Evolutionary conservation across 106 monocot species (phyloP).

Genomic region (Dactylorhiza incarnata): DNA sequence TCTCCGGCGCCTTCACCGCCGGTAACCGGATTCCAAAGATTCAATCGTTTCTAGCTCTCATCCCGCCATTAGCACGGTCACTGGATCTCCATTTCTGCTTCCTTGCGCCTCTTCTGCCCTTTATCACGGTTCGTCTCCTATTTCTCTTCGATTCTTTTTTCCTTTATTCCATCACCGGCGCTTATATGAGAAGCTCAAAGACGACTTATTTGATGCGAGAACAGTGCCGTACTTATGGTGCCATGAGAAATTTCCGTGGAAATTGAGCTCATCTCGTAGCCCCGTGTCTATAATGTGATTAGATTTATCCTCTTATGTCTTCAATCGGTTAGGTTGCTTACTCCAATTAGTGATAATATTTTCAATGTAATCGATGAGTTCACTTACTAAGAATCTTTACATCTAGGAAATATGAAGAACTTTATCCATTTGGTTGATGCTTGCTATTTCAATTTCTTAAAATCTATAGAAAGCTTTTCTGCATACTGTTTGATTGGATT

Average conservation of each 20-base stretch:
- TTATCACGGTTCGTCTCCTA: neutral
- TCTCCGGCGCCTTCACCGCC: neutral
- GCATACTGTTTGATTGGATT: neutral
- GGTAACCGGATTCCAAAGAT: too few species aligned
- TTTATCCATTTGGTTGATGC: neutral
- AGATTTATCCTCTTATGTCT: neutral
- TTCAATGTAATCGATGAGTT: neutral
- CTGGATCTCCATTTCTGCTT: neutral
- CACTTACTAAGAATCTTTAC: neutral
- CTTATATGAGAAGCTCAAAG: neutral
- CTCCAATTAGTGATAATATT: neutral
- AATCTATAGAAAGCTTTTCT: neutral
- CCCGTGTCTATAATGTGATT: neutral
- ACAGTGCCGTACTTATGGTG: neutral
- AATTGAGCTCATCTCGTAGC: neutral
- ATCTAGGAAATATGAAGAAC: neutral
- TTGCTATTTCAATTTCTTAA: neutral
- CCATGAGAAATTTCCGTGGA: neutral
- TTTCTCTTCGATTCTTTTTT: neutral
- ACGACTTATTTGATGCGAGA: neutral
- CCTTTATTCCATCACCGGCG: neutral
- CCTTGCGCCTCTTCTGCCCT: neutral
- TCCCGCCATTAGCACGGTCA: neutral
- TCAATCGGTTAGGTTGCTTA: neutral
- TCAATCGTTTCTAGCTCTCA: neutral